These are phyloP conservation scores for Gypsophila paniculata DNA, from an alignment of 179 eudicot species.

Conservation along the genomic window DNA sequence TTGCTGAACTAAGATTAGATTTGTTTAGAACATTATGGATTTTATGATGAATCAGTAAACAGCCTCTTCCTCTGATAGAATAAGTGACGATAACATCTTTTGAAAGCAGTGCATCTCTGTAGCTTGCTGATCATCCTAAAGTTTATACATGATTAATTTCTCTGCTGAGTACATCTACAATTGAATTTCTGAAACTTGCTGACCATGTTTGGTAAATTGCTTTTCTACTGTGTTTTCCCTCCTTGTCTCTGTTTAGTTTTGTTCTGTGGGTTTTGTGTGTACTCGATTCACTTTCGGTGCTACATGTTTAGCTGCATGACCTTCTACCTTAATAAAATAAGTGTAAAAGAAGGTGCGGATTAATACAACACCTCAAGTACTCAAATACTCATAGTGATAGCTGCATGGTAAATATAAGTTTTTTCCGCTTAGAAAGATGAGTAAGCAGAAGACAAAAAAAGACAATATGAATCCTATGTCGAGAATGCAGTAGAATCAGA, in stretches of 20 bases:
- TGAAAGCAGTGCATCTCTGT: background rate
- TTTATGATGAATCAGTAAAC: background rate
- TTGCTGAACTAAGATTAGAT: background rate
- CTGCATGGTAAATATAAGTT: background rate
- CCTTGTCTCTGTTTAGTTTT: no score
- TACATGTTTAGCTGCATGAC: no score
- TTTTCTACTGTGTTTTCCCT: no score
- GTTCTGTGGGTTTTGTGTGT: no score
- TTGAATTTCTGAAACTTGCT: background rate
- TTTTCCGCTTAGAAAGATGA: background rate
- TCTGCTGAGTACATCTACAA: background rate
- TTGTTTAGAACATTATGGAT: background rate
- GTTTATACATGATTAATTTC: background rate
- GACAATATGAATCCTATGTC: background rate
- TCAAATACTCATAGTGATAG: background rate
- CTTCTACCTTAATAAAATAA: no score
- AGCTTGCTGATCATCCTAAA: no score
- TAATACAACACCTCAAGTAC: background rate
- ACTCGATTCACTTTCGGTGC: no score
- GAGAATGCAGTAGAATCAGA: background rate
- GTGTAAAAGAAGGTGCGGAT: no score
- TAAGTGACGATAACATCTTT: background rate
- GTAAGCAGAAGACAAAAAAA: background rate
- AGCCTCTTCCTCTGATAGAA: background rate
- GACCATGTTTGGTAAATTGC: no score